Base-by-base conservation (phyloP, 306 rosid species). In the Gillenia trifoliata region DNA sequence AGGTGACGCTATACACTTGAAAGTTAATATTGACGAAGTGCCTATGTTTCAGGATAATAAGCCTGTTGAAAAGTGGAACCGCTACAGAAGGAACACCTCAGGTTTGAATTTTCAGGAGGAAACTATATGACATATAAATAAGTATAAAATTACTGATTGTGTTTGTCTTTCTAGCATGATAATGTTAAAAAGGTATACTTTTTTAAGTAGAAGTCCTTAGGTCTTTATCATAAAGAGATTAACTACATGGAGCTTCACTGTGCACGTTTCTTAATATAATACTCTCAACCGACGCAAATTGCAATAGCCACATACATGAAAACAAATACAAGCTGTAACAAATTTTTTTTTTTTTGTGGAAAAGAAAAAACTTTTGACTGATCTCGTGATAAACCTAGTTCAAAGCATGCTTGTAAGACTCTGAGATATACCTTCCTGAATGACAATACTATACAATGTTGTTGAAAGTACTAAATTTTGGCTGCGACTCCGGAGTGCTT, bases 41-140 rank as follows among this genome's bases (percentile, higher is more conserved):
- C 76, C 79, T 75, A 69, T 77, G 73, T 84, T 83, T 83, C 95
- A 94, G 99, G 88, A 88, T 94, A 83, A 94, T 94, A 78, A 94
- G 91, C 85, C 84, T 11, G 79, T 76, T 20, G 99, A 94, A 80
- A 94, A 92, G 84, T 92, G 99, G 99, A 94, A 92, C 80, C 86
- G 83, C 16, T n/a, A 80, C 96, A 11, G 96, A 86, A 87, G 96
- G 85, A 86, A 83, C 88, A 28, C 98, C 99, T 56, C 98, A 94
- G 99, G 99, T 94, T 73, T 82, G 84, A 78, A 59, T 72, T 79
- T 29, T 16, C 20, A 0, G 20, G 8, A 70, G 8, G 13, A 64
- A 45, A 55, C 72, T 67, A 41, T 47, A 23, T 41, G 34, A 17
- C 40, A 36, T 25, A 28, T 33, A n/a, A 62, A 55, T 16, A 25